These are phyloP conservation scores for Arachis hypogaea DNA, from an alignment of 306 rosid genomes.

Conservation along the genomic window DNA sequence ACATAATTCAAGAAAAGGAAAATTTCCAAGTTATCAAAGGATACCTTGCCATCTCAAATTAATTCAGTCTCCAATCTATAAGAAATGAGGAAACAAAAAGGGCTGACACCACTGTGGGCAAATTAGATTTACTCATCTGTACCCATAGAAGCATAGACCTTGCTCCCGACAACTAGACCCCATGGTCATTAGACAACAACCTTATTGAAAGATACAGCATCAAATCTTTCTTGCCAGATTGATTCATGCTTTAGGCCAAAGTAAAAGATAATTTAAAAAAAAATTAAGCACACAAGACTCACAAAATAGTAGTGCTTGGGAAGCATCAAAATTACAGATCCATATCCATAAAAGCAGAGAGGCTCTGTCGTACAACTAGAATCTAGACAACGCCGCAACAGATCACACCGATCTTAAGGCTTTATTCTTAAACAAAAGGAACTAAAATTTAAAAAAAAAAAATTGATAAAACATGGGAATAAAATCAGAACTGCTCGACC, in stretches of 20 bases:
- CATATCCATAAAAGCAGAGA: background rate
- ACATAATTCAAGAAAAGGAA: conserved; percentile 1
- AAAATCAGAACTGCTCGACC: conserved; percentile 33
- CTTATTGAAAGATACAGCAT: background rate
- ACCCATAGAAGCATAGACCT: background rate
- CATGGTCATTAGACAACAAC: background rate
- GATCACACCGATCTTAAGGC: conserved; percentile 14
- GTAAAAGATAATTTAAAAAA: conserved; percentile 13
- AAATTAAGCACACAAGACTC: background rate
- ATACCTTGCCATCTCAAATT: conserved; percentile 6
- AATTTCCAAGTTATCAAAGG: background rate
- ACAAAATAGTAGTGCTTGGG: background rate
- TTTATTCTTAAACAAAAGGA: conserved; percentile 26
- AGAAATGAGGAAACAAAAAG: conserved; percentile 4
- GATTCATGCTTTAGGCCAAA: conserved; percentile 12
- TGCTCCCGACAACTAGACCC: background rate
- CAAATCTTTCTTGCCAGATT: conserved; percentile 13
- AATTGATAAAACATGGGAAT: conserved; percentile 27
- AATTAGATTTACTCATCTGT: background rate
- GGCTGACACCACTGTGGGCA: background rate
- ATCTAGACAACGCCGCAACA: background rate
- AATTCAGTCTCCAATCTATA: conserved; percentile 9
- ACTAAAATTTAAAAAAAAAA: background rate
- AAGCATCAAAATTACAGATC: background rate
- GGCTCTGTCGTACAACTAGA: background rate